These are phyloP conservation scores for Pyronema domesticum DNA, from an alignment of 495 filamentous ascomycete genomes.

Conservation along the genomic window DNA sequence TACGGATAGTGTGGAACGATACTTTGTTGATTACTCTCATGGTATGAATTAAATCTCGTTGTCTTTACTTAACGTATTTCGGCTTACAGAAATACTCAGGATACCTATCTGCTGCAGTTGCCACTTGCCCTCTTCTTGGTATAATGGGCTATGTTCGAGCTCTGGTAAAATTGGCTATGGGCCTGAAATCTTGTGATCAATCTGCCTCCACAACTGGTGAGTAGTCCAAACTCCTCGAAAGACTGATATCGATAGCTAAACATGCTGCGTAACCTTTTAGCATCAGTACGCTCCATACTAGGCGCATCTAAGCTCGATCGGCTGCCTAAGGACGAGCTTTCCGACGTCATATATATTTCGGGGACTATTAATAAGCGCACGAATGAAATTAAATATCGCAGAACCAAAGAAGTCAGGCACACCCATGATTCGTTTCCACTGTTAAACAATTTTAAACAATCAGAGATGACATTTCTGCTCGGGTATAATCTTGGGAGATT, in stretches of 20 bases:
- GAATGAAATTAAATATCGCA: neutral
- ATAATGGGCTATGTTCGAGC: slow-evolving; percentile 13
- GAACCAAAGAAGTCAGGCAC: slow-evolving; percentile 5
- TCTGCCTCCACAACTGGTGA: slow-evolving; percentile 10
- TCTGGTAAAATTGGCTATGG: slow-evolving; percentile 11
- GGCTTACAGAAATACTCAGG: slow-evolving; percentile 2
- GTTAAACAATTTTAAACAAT: neutral
- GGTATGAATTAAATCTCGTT: neutral
- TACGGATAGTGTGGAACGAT: slow-evolving; percentile 18
- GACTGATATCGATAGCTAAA: neutral
- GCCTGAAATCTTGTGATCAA: slow-evolving; percentile 5
- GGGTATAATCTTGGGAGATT: too few species aligned
- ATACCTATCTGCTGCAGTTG: slow-evolving; percentile 11
- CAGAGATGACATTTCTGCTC: neutral
- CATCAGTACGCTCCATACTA: slow-evolving; percentile 9
- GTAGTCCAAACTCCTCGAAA: neutral
- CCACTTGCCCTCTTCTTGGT: slow-evolving; percentile 16
- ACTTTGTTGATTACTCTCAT: slow-evolving; percentile 14
- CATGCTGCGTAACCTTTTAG: neutral
- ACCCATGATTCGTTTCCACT: slow-evolving; percentile 8
- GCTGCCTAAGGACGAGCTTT: slow-evolving; percentile 10
- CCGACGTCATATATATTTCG: slow-evolving; percentile 5
- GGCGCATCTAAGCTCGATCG: slow-evolving; percentile 9
- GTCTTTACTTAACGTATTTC: neutral
- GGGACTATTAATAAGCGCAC: neutral